A percentile compares a stretch with the other conserved stretches of the same genome.
Conservation (phyloP, 495 filamentous ascomycete species). For the Penicillium canescens region DNA sequence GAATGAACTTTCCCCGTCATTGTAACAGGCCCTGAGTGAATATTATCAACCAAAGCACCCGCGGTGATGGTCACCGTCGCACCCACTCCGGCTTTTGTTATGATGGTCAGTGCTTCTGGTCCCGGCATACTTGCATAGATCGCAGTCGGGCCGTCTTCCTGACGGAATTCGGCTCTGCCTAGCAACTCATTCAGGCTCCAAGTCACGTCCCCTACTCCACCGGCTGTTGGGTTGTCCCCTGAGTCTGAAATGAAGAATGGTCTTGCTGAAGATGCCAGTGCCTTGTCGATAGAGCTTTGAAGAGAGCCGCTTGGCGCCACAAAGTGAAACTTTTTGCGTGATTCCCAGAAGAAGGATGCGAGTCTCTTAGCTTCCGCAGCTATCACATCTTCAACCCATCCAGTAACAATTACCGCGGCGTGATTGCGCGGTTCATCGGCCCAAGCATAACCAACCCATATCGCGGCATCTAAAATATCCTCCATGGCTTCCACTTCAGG, state of each 20-base stretch:
- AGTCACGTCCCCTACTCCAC: slow-evolving; percentile 57
- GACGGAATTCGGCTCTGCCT: slow-evolving; percentile 46
- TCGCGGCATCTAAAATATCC: slow-evolving; percentile 52
- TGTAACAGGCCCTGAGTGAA: slow-evolving; percentile 52
- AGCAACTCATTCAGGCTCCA: slow-evolving; percentile 52
- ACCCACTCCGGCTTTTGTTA: slow-evolving; percentile 49
- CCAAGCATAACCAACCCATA: slow-evolving; percentile 64
- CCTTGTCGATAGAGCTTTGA: slow-evolving; percentile 47
- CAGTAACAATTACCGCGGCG: slow-evolving; percentile 53
- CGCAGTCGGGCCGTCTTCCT: slow-evolving; percentile 37
- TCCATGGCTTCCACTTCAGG: slow-evolving; percentile 40
- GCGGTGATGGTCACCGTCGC: slow-evolving; percentile 54
- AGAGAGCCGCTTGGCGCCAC: slow-evolving; percentile 56
- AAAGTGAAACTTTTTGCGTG: slow-evolving; percentile 49
- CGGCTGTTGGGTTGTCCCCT: slow-evolving; percentile 59
- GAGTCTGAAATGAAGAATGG: slow-evolving; percentile 62
- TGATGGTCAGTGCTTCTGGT: slow-evolving; percentile 43
- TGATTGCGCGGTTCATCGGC: slow-evolving; percentile 59
- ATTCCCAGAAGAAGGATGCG: slow-evolving; percentile 52
- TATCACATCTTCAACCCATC: slow-evolving; percentile 44
- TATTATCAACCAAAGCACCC: slow-evolving; percentile 54
- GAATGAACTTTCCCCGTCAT: slow-evolving; percentile 55
- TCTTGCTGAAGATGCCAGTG: slow-evolving; percentile 41
- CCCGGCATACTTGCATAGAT: slow-evolving; percentile 61
- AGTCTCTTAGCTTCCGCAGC: slow-evolving; percentile 42